Evolutionary conservation across 106 monocot genomes (phyloP).

Genomic region (Posidonia australis): DNA sequence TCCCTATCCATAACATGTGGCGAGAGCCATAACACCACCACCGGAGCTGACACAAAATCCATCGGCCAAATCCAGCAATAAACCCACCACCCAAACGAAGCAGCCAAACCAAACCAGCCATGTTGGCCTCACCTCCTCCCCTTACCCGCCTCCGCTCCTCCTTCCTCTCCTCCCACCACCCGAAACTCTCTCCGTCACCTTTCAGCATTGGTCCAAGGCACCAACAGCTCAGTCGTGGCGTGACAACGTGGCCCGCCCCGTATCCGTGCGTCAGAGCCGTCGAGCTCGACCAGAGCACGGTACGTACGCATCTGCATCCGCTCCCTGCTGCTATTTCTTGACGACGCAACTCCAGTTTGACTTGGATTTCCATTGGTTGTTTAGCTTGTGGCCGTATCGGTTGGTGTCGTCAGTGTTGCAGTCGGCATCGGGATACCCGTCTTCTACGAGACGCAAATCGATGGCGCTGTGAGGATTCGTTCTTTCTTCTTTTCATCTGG

Average conservation of each 20-base stretch:
- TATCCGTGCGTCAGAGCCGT: slow-evolving; percentile 53
- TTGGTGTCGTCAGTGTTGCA: slow-evolving; percentile 67
- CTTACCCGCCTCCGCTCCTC: slow-evolving; percentile 34
- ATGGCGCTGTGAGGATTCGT: slow-evolving; percentile 52
- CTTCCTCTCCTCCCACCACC: slow-evolving; percentile 23
- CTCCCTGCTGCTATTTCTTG: not conserved
- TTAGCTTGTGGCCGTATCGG: slow-evolving; percentile 65
- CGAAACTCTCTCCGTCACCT: slow-evolving; percentile 15
- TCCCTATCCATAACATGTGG: no score
- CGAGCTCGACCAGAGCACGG: slow-evolving; percentile 81
- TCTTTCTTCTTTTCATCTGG: not conserved
- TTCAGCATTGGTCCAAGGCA: not conserved
- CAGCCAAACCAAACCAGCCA: slow-evolving; percentile 8
- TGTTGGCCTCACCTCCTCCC: slow-evolving; percentile 27
- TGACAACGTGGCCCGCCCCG: not conserved
- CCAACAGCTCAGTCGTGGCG: not conserved
- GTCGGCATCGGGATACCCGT: slow-evolving; percentile 75
- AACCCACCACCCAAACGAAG: no score
- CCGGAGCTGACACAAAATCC: no score
- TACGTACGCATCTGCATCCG: slow-evolving; percentile 1
- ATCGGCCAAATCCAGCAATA: no score
- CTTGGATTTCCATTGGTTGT: not conserved
- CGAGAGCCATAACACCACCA: no score
- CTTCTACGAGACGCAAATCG: slow-evolving; percentile 84
- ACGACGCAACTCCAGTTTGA: not conserved